Base-by-base conservation (phyloP, 1,139 yeast species). In the Pneumocystis sp. region DNA sequence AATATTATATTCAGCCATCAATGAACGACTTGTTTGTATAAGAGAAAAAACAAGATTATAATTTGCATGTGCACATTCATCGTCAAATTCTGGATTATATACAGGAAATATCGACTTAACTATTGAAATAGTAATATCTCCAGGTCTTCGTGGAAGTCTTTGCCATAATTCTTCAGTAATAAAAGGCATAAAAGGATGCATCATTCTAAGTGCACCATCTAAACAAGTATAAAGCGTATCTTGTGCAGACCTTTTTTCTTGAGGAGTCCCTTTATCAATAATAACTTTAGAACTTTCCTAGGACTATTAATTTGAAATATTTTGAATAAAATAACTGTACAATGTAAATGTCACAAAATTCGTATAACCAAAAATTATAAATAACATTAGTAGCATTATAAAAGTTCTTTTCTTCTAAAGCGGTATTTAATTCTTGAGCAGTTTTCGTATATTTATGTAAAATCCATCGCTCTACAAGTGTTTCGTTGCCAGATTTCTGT, bases 101-200 rank as follows among this genome's bases (percentile, higher is more conserved):
- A 78, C 82, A 67, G 98, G 98, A 79, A 85, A 93, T 65, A 80
- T 73, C 62, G 97, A 96, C 73, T 84, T 83, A 66, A 85, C 84
- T 74, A 93, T 89, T n/a, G 96, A 83, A 63, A 78, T 79, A 34
- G 88, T 80, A 21, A 76, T 76, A 73, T 89, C 96, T 65, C 85
- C 79, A 29, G 84, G 83, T 75, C 97, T 85, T 74, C 89, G 86
- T 71, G 98, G 97, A 73, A 93, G 80, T 78, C 97, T 89, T 79
- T 93, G 98, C 97, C 97, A 93, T 87, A 93, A 83, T 80, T 93
- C 98, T 78, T 93, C 98, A 64, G 97, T 85, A 70, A 93, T 81
- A 75, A 84, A 93, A 63, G 98, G 98, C 98, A 93, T 93, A 81
- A 89, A 93, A 76, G 98, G 98, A 75, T 93, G 97, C 72, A 91